Evolutionary conservation across 2,329 filamentous ascomycete species (phyloP).

Genomic region (Cryphonectria nitschkei): DNA sequence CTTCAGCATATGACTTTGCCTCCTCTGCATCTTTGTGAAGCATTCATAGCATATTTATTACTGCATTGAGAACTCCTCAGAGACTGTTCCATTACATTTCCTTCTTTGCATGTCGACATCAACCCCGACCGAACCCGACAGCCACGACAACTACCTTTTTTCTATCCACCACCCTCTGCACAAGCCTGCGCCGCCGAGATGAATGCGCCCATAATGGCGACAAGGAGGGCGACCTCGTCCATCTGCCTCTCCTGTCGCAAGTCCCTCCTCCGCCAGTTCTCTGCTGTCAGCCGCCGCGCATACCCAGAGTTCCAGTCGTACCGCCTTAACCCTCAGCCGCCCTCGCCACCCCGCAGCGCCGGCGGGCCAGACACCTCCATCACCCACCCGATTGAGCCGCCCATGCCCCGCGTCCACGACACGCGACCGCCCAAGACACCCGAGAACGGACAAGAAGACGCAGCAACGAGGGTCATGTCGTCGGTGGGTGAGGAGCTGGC

Average conservation of each 20-base stretch:
- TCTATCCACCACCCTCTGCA: neutral
- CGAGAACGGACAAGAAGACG: constrained; percentile 12
- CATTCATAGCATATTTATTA: neutral
- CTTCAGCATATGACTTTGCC: neutral
- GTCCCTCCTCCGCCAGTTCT: constrained; percentile 48
- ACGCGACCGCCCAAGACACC: constrained; percentile 49
- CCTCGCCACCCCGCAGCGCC: constrained; percentile 47
- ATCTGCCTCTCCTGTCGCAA: constrained; percentile 47
- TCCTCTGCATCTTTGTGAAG: neutral
- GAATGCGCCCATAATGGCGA: constrained; percentile 44
- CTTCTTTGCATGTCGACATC: neutral
- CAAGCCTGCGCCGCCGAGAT: constrained; percentile 38
- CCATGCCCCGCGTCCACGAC: constrained; percentile 55
- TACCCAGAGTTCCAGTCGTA: constrained; percentile 55
- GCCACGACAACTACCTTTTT: neutral
- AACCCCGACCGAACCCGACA: neutral
- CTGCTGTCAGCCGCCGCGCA: constrained; percentile 37
- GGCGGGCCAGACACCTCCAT: constrained; percentile 53
- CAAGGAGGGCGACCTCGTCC: constrained; percentile 40
- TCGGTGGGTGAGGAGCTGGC: constrained; percentile 65
- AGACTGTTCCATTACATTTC: neutral
- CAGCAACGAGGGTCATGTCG: constrained; percentile 12
- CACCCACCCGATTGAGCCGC: constrained; percentile 43
- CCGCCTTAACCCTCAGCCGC: constrained; percentile 47
- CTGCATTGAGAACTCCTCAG: neutral